Evolutionary conservation across 495 filamentous ascomycete genomes (phyloP).

Genomic region (Penicillium chermesinum): DNA sequence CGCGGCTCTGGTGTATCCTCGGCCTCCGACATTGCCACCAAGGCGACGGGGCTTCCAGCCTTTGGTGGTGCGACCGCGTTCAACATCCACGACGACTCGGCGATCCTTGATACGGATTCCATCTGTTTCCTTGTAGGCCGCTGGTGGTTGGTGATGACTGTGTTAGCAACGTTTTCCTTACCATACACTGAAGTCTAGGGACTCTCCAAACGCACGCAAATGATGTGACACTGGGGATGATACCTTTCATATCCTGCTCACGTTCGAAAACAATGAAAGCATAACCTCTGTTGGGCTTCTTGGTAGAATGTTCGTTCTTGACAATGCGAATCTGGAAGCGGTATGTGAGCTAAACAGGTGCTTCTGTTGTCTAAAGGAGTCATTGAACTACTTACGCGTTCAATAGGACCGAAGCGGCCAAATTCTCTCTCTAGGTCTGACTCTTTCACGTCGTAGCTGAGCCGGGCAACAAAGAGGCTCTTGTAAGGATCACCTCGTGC

Average conservation of each 20-base stretch:
- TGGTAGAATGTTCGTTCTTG: constrained; percentile 58
- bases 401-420: constrained; percentile 89
- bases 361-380: neutral
- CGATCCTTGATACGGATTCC: constrained; percentile 89
- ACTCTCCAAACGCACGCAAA: constrained; percentile 1
- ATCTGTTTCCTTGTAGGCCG: constrained; percentile 82
- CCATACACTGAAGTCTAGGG: constrained; percentile 2
- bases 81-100: constrained; percentile 89
- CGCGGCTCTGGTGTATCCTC: constrained; percentile 83
- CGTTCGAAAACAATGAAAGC: constrained; percentile 96
- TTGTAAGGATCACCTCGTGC: constrained; percentile 90
- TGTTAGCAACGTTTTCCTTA: constrained; percentile 31
- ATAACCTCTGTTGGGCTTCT: constrained; percentile 83
- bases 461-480: constrained; percentile 85
- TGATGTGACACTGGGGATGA: constrained; percentile 20
- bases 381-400: constrained; percentile 55
- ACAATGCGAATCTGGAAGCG: constrained; percentile 76
- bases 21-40: constrained; percentile 87
- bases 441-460: constrained; percentile 83
- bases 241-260: constrained; percentile 99
- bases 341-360: neutral
- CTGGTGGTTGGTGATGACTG: constrained; percentile 37
- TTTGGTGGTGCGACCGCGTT: constrained; percentile 89
- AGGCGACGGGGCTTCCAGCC: constrained; percentile 91
- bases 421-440: constrained; percentile 93